Base-by-base conservation (phyloP, 2,329 filamentous ascomycete genomes). In the Microdochium nivale region DNA sequence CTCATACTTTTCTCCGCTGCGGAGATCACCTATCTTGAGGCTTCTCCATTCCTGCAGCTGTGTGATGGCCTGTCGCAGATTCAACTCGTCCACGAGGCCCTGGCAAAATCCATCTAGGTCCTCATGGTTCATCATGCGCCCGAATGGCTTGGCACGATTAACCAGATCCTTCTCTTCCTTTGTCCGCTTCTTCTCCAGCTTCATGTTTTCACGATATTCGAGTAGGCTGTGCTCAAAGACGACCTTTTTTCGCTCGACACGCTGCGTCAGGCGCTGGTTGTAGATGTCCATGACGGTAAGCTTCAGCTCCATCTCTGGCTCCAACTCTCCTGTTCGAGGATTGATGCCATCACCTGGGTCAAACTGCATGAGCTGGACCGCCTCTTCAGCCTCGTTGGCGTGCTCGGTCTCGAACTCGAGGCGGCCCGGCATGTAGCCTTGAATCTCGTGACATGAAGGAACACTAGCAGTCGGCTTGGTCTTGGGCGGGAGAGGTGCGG, bases 251-350 rank as follows among this genome's bases (percentile, higher is more conserved):
- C 94, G 81, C 62, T 97, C 92, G 7, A 92, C 92, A 58, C 94
- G 84, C 52, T 91, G 87, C 2, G 91, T 96, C 19, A 99, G 73
- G 3, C 91, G 84, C 53, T 87, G 86, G 64, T 99, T 99, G 75
- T 99, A 99, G 49, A 99, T 95, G 58, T 96, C 90, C 84, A 99
- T 96, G 21, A 99, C 90, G 0, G 90, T 96, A 72, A 97, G 83
- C 76, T 99, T 99, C 47, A 99, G 79, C 57, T 96, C 91, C 79
- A 96, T 95, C 68, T 99, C 94, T 0, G 94, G 90, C 61, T 99
- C 94, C 53, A 95, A 76, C 63, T 95, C 86, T 55, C 88, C 87
- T 0, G 90, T 96, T 2, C 78, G 74, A 1, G 87, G 84, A 62
- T 96, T 95, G 58, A 95, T 77, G 52, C 94, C 94, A 69, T 96